Evolutionary conservation across 2,329 filamentous ascomycete genomes (phyloP), one percentile per base, ranked within the genome.

Genomic region (Phaeoacremonium minimum): DNA sequence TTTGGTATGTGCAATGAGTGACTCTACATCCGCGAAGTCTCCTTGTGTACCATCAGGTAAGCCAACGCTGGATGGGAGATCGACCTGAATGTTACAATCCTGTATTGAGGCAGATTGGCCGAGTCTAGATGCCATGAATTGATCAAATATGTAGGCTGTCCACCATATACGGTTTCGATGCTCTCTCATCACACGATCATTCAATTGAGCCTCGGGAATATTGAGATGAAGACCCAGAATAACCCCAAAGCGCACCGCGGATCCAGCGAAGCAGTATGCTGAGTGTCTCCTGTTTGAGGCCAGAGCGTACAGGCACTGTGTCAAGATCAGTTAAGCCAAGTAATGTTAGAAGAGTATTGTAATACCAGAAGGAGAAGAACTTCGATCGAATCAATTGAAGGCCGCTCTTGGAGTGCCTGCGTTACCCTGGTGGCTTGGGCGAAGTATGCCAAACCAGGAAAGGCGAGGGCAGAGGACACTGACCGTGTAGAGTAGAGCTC

Each of bases 61-160:
- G 1, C 51, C 45, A 1, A 55, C 48, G 11, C 60, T 55, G 0
- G 61, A 62, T 0, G 67, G 68, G 6, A 65, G 45, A 17, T 67
- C 60, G 5, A 68, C 62, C 19, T 64, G 53, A 4, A 73, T 71
- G 14, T 71, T 69, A 22, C 67, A 60, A 34, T 74, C 69, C 11
- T 61, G 58, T 6, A 74, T 64, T 28, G 67, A 65, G 6, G 67
- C 60, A 0, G 71, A 67, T 16, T 71, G 61, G 0, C 69, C 67
- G 34, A 73, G 58, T 32, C 70, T 67, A 0, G 67, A 66, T 4
- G 66, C 66, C 60, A 63, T 70, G 55, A 73, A 64, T 3, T 69
- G 60, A 38, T 70, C 66, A 15, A 69, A 53, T 7, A 54, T 60
- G 30, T 67, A 69, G 0, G 64, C 56, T 0, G 65, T 67, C 64